Base-by-base conservation (phyloP, 345 rosid species). In the Psidium guajava region DNA sequence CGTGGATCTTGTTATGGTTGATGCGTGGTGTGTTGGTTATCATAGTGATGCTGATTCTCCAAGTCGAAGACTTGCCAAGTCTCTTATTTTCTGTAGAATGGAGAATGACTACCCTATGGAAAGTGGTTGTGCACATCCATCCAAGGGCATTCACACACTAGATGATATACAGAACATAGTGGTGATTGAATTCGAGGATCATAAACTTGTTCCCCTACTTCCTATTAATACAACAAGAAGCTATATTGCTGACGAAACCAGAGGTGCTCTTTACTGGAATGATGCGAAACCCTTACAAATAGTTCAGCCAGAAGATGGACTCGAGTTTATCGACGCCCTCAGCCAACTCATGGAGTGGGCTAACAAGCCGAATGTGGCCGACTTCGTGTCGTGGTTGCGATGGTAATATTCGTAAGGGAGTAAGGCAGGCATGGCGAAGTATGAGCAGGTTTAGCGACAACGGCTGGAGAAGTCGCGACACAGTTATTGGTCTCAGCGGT, bases 81-180 rank as follows among this genome's bases (percentile, higher is more conserved):
- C 99, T 36, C 97, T 96, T 86, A 92, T 96, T 90, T 95, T 95
- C 89, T 96, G 97, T 84, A 93, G 97, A 91, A 96, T 96, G 75
- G 95, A 94, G 91, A 96, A 97, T 88, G 99, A 96, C 88, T 93
- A 92, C 59, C 99, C 98, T 14, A 92, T 96, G 99, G 99, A 96
- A 91, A 96, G 95, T 91, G 99, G 99, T 83, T 96, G 95, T 92
- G 98, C 97, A 80, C 95, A 95, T 64, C 99, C 97, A 87, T 97
- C 95, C 85, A 97, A 96, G 89, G 99, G 97, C 36, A 91, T 96
- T 85, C 88, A 92, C 89, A 93, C 94, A 11, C 94, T 96, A 85
- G 97, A 94, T 82, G 98, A 95, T 89, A 93, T 96, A 94, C 99
- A 95, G 88, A 94, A 95, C 89, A 96, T 96, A 98, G 92, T 89